Base-by-base conservation (phyloP, 176 grass and related monocot genomes). In the Eragrostis nindensis region DNA sequence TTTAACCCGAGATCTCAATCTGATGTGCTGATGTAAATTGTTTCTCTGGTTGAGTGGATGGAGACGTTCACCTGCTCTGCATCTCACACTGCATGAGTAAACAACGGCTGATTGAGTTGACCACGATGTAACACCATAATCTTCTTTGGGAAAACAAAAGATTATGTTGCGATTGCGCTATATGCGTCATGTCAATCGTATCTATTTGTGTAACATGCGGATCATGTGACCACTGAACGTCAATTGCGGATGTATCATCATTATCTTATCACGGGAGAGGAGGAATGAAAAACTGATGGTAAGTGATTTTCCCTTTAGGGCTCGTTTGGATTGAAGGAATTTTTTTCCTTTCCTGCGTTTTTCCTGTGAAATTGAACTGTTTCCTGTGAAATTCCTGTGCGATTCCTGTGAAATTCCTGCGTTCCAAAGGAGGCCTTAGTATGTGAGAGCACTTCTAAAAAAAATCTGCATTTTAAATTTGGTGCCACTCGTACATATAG, bases 1-100 rank as follows among this genome's bases (percentile, higher is more conserved):
- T 71, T 79, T 83, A 52, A 61, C 66, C 66, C 41, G 7, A 61
- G 86, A 88, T 84, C 62, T 84, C 12, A 41, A 41, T 73, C 42
- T 74, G 75, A 83, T 79, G 44, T 67, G 74, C 25, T 73, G 86
- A 78, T 59, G 86, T 55, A 73, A 24, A 66, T 44, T 48, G 46
- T 53, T 67, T 29, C 8, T 71, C 43, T 38, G 39, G 72, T 47
- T 55, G 72, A 64, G 43, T 44, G 63, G 75, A 73, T 69, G 71
- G 48, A 30, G 69, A 59, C 48, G 45, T 63, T 32, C 67, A 79
- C 75, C 75, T 79, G 75, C 75, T 53, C 76, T 47, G 42, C 66
- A 49, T 64, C 82, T 61, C 64, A 70, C 41, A 47, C 40, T 69
- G 18, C 19, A 15, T 68, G 26, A 26, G 41, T 47, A 46, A 72